Percentiles rank a stretch among this genome's conserved stretches.
phyloP scores from a whole-genome alignment of 441 rosid genomes.

The Aleurites moluccanus region DNA sequence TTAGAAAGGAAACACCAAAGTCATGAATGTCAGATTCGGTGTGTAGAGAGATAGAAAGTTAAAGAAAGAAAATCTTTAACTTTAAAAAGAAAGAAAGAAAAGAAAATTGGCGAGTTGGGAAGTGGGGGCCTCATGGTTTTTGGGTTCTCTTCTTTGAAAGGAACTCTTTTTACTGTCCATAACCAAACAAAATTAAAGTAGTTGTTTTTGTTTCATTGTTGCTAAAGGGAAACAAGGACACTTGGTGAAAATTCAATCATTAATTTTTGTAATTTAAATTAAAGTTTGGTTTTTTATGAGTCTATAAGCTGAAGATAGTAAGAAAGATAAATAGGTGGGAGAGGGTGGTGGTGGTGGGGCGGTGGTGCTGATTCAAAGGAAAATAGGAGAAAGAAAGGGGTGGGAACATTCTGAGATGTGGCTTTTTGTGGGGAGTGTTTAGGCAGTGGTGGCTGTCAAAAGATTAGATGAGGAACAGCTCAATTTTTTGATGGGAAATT shows the following conservation, averaged over 20 bases:
- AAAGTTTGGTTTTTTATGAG: not conserved
- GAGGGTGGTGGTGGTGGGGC: constrained; percentile 34
- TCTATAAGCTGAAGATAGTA: not conserved
- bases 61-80: constrained; percentile 25
- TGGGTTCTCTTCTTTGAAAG: constrained; percentile 9
- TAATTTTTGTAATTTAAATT: not conserved
- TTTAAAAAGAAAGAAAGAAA: constrained; percentile 9
- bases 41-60: not conserved
- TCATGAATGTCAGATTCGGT: constrained; percentile 44
- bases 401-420: constrained; percentile 64
- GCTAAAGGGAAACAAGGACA: constrained; percentile 1
- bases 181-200: not conserved
- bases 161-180: constrained; percentile 6
- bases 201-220: constrained; percentile 19
- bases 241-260: not conserved
- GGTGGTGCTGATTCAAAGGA: constrained; percentile 86
- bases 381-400: constrained; percentile 27
- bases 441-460: constrained; percentile 52
- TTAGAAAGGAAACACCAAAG: constrained; percentile 39
- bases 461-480: constrained; percentile 51
- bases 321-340: not conserved
- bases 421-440: constrained; percentile 49
- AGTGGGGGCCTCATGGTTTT: constrained; percentile 33
- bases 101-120: constrained; percentile 9
- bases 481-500: constrained; percentile 42